These are phyloP conservation scores for Moricandia moricandioides DNA, from an alignment of 345 rosid species.

Conservation along the genomic window DNA sequence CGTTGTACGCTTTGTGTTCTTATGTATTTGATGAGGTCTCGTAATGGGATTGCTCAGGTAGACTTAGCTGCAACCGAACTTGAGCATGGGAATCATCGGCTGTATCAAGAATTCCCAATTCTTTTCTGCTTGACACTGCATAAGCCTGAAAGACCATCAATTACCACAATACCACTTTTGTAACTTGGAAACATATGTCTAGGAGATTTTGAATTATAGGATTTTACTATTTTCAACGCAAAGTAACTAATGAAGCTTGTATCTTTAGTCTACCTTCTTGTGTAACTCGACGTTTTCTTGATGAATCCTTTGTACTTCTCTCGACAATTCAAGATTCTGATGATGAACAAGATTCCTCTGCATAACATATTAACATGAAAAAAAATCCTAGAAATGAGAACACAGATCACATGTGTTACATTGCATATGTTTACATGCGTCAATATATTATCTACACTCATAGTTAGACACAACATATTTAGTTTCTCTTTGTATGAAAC, in stretches of 20 bases:
- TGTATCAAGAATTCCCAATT: slow-evolving; percentile 25
- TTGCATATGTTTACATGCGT: not conserved
- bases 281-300: slow-evolving; percentile 55
- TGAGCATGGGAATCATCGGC: slow-evolving; percentile 36
- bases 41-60: slow-evolving; percentile 37
- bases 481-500: not conserved
- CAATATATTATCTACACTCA: not conserved
- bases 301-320: slow-evolving; percentile 43
- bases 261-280: slow-evolving; percentile 47
- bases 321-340: slow-evolving; percentile 54
- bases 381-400: not conserved
- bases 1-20: not conserved
- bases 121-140: slow-evolving; percentile 33
- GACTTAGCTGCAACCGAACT: slow-evolving; percentile 50
- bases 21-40: slow-evolving; percentile 19
- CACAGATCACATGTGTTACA: not conserved
- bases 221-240: not conserved
- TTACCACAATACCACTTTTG: not conserved
- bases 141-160: slow-evolving; percentile 46
- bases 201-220: not conserved
- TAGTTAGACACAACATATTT: not conserved
- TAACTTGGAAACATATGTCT: not conserved
- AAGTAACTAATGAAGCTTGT: not conserved
- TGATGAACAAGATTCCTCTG: slow-evolving; percentile 57
- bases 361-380: slow-evolving; percentile 6